Percentiles rank a stretch among this genome's conserved stretches.
Conservation (phyloP, 1,284 basidiomycete genomes). For the Irpex lacteus region DNA sequence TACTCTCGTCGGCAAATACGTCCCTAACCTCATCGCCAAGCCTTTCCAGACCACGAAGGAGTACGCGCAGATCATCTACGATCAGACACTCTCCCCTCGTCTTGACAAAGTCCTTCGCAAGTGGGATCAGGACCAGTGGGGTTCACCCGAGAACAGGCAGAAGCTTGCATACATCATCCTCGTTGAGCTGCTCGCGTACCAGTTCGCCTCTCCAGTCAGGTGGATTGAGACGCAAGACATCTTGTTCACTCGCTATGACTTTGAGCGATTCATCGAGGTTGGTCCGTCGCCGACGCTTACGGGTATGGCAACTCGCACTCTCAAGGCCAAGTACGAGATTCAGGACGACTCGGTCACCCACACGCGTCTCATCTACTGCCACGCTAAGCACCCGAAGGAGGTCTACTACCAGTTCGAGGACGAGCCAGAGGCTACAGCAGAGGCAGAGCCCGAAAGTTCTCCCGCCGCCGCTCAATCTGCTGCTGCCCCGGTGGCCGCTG, state of each 20-base stretch:
- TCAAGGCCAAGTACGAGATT: slow-evolving; percentile 95
- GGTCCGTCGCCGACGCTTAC: slow-evolving; percentile 96
- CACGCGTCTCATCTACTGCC: slow-evolving; percentile 84
- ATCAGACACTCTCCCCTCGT: slow-evolving; percentile 91
- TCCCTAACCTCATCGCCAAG: slow-evolving; percentile 94
- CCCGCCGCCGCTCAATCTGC: slow-evolving; percentile 38
- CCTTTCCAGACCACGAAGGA: slow-evolving; percentile 90
- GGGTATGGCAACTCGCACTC: slow-evolving; percentile 93
- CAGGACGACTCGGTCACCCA: slow-evolving; percentile 85
- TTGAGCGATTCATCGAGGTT: slow-evolving; percentile 94
- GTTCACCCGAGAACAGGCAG: slow-evolving; percentile 77
- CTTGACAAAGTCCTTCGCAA: slow-evolving; percentile 90
- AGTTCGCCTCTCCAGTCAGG: slow-evolving; percentile 93
- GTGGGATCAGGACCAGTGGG: slow-evolving; percentile 95
- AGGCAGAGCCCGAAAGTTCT: slow-evolving; percentile 34
- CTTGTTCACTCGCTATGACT: slow-evolving; percentile 85
- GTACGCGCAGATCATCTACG: slow-evolving; percentile 94
- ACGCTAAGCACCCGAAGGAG: slow-evolving; percentile 94
- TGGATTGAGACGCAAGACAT: slow-evolving; percentile 99
- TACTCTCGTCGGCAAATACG: slow-evolving; percentile 91
- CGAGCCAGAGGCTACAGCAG: slow-evolving; percentile 56
- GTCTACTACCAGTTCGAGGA: slow-evolving; percentile 99
- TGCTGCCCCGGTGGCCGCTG: slow-evolving; percentile 42
- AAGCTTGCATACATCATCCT: slow-evolving; percentile 93
- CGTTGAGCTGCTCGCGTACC: slow-evolving; percentile 95